Percentiles rank a stretch among this genome's conserved stretches.
Conservation (phyloP, 2,329 filamentous ascomycete species). For the Botrytis deweyae region DNA sequence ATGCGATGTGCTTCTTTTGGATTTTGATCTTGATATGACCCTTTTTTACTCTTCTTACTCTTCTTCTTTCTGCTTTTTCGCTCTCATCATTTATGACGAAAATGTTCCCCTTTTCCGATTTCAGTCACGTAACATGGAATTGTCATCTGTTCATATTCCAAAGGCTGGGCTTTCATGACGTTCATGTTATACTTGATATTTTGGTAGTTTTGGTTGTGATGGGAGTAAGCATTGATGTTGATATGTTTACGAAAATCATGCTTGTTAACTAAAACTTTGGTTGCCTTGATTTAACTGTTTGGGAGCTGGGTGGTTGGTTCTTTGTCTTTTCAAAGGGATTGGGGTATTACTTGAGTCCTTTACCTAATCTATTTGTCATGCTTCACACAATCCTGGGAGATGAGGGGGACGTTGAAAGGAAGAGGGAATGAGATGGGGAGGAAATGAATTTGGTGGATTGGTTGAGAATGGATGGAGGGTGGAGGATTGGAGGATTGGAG, state of each 20-base stretch:
- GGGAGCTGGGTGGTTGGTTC: slow-evolving; percentile 1
- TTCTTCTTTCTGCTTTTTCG: background rate
- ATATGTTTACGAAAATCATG: slow-evolving; percentile 3
- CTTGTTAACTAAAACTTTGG: slow-evolving; percentile 11
- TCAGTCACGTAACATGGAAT: slow-evolving; percentile 4
- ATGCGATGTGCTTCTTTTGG: slow-evolving; percentile 14
- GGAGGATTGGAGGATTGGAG: background rate
- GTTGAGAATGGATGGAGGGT: background rate
- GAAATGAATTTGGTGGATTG: background rate
- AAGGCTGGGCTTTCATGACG: slow-evolving; percentile 13
- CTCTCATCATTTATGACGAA: background rate
- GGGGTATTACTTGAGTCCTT: background rate
- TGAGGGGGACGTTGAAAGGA: background rate
- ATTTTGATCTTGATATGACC: slow-evolving; percentile 16
- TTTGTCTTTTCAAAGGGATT: background rate
- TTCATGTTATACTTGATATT: slow-evolving; percentile 13
- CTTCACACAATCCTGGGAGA: background rate
- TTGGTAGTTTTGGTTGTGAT: slow-evolving; percentile 12
- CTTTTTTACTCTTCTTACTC: slow-evolving; percentile 3
- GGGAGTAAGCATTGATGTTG: background rate
- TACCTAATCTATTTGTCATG: background rate
- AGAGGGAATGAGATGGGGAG: background rate
- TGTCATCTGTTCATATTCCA: slow-evolving; percentile 6
- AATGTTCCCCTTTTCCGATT: background rate
- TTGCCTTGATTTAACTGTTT: slow-evolving; percentile 9